Base-by-base conservation (phyloP, 371 early-diverging fungal genomes). In the Zychaea mexicana region DNA sequence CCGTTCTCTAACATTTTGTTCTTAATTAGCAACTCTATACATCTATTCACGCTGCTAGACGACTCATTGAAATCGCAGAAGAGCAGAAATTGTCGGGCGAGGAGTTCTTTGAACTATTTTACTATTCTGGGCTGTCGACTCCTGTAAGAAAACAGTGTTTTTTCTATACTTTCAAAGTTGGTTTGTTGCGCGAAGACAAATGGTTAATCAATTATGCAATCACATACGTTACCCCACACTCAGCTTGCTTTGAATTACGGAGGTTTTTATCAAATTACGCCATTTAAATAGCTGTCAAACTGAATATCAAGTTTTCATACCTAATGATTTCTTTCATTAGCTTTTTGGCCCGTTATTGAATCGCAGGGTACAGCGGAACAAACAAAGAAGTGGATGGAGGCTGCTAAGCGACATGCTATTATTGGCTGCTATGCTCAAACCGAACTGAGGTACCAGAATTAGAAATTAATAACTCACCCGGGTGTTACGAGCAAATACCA, bases 401-500 rank as follows among this genome's bases (percentile, higher is more conserved):
- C 89, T 7, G 88, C 92, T 30, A 81, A 83, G 49, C 79, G 82
- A 61, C 91, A 88, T 72, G 85, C 88, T 58, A 90, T 93, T 65
- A 85, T 94, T 60, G 93, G 93, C 12, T 93, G 92, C 72, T 93
- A 92, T 65, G 92, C 94, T n/a, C 91, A 92, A 68, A 94, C 93
- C 0, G 94, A 93, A 70, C 70, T 91, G 24, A 88, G 89, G 57
- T 90, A 86, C 56, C 33, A n/a, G 46, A 19, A 24, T 32, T 13
- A 33, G n/a, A n/a, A n/a, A n/a, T n/a, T n/a, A n/a, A n/a, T n/a
- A n/a, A n/a, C n/a, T n/a, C n/a, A n/a, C n/a, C n/a, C n/a, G n/a
- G n/a, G n/a, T n/a, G n/a, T n/a, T n/a, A n/a, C n/a, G n/a, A 30
- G 19, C 12, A 42, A 32, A 17, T 55, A 9, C 15, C 12, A 15